A percentile compares a stretch with the other conserved stretches of the same genome.
Evolutionary conservation across 306 rosid genomes (phyloP).

Genomic region (Astragalus glycyphyllos): DNA sequence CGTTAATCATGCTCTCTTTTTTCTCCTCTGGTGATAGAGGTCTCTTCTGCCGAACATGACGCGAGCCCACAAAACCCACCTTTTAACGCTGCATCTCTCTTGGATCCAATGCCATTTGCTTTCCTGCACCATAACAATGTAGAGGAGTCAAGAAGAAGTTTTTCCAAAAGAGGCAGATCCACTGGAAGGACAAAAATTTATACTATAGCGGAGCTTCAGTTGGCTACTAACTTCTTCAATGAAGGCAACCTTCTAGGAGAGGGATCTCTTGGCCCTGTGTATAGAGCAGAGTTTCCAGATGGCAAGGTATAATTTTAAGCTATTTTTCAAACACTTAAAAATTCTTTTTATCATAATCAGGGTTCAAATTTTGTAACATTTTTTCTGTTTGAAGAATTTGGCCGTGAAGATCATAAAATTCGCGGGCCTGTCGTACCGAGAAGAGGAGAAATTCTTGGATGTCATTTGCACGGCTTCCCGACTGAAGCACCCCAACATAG

Average conservation of each 20-base stretch:
- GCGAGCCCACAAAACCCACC: constrained; percentile 57
- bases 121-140: constrained; percentile 51
- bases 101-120: constrained; percentile 64
- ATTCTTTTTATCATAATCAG: constrained; percentile 1
- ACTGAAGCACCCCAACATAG: constrained; percentile 83
- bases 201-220: constrained; percentile 78
- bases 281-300: constrained; percentile 80
- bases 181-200: constrained; percentile 63
- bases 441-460: constrained; percentile 87
- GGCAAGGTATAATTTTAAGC: constrained; percentile 61
- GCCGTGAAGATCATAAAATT: constrained; percentile 79
- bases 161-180: constrained; percentile 60
- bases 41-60: constrained; percentile 49
- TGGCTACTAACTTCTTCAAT: constrained; percentile 73
- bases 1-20: constrained; percentile 21
- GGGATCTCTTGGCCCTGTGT: constrained; percentile 91
- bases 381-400: constrained; percentile 56
- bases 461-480: constrained; percentile 75
- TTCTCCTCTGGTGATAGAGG: constrained; percentile 42
- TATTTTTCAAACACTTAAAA: constrained; percentile 22
- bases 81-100: constrained; percentile 53
- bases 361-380: constrained; percentile 16
- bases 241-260: constrained; percentile 79
- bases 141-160: constrained; percentile 69
- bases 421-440: constrained; percentile 64